Base-by-base conservation (phyloP, 2,329 filamentous ascomycete genomes). In the Fusarium sp. region DNA sequence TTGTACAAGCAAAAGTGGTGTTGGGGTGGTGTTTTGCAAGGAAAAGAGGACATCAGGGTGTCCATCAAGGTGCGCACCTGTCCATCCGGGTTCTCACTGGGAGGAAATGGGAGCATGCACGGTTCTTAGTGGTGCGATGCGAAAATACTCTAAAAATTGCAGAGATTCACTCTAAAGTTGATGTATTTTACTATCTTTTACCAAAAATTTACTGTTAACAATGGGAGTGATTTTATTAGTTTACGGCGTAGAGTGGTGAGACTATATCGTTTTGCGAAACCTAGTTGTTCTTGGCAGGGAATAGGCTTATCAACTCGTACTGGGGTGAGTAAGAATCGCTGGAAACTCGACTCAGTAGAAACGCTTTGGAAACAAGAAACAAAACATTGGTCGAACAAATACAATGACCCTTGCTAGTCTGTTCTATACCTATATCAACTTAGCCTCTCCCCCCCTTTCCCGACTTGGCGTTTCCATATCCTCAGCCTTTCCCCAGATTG, bases 1-100 rank as follows among this genome's bases (percentile, higher is more conserved):
- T 65, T 65, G 56, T 47, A 40, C 62, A 25, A 54, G 67, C 56
- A 63, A 47, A 52, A 47, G 69, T 65, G 66, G 63, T 68, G 62
- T 69, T 65, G 47, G 68, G 17, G 14, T 17, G 35, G 45, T 52
- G 45, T 52, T 45, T 52, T 63, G 65, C 40, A 32, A 30, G 27
- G 63, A 4, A 38, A 22, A 15, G 54, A 63, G 75, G 75, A 71
- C 77, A 79, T 78, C 77, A 77, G 61, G 77, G 77, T 79, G 70
- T 14, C 77, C 77, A 79, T 79, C 77, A 76, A 70, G 77, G 77
- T 77, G 47, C 73, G 45, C 67, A 30, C 2, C 17, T 73, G 66
- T 60, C 75, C 78, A 79, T 79, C 77, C 70, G 63, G 77, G 76
- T 79, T 78, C 77, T 78, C 74, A 68, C 60, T 45, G 27, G 40